Percentiles rank a stretch among this genome's conserved stretches.
These are phyloP conservation scores for Boechera divaricarpa DNA, from an alignment of 345 rosid genomes.

Conservation along the genomic window DNA sequence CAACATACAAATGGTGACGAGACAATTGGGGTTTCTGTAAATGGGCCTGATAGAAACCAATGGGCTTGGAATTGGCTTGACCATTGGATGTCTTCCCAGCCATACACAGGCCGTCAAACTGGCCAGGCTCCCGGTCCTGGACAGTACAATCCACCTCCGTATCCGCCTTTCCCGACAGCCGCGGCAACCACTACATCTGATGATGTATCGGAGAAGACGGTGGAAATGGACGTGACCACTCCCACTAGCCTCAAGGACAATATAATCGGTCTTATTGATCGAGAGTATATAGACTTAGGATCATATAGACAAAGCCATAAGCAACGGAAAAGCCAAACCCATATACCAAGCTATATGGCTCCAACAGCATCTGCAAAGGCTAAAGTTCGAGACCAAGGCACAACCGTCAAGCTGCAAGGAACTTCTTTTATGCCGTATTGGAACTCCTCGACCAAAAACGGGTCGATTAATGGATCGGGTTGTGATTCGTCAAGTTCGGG, in stretches of 20 bases:
- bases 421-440: constrained; percentile 57
- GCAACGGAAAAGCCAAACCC: constrained; percentile 42
- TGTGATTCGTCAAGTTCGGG: constrained; percentile 83
- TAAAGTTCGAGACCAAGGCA: constrained; percentile 62
- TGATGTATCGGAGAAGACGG: constrained; percentile 80
- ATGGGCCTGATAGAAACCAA: constrained; percentile 58
- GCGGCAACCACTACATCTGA: constrained; percentile 57
- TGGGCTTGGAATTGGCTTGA: constrained; percentile 99
- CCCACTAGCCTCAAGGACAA: constrained; percentile 43
- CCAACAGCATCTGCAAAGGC: constrained; percentile 91
- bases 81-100: constrained; percentile 92
- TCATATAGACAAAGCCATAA: constrained; percentile 48
- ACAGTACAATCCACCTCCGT: constrained; percentile 55
- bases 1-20: constrained; percentile 52
- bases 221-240: constrained; percentile 68
- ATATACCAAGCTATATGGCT: constrained; percentile 87
- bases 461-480: constrained; percentile 48
- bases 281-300: constrained; percentile 46
- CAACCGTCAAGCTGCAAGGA: constrained; percentile 49
- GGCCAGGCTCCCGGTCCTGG: constrained; percentile 51
- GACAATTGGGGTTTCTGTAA: constrained; percentile 38
- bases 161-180: constrained; percentile 55
- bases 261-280: constrained; percentile 36
- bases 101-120: constrained; percentile 51
- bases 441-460: constrained; percentile 77